phyloP scores from a whole-genome alignment of 208 protist genomes.

The Leishmania mexicana region DNA sequence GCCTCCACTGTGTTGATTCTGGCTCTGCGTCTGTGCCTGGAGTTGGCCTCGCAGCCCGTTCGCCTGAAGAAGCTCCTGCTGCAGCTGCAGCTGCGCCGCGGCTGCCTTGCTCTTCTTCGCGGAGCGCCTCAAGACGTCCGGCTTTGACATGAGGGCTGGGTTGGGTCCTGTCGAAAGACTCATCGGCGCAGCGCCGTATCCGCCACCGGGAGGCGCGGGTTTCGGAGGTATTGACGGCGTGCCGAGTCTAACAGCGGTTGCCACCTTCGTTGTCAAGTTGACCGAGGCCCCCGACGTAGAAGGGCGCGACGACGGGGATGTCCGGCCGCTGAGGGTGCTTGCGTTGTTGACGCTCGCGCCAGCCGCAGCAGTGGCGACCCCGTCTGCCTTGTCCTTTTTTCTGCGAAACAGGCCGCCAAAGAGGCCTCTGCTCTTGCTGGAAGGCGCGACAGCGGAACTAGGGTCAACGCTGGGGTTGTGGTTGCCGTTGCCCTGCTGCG shows the following conservation, averaged over 20 bases:
- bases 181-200: not conserved
- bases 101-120: slow-evolving; percentile 35
- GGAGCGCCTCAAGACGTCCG: slow-evolving; percentile 19
- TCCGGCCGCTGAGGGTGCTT: not conserved
- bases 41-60: not conserved
- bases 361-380: not conserved
- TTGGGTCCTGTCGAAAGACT: not conserved
- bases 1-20: not conserved
- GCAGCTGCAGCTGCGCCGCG: slow-evolving; percentile 15
- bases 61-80: slow-evolving; percentile 3
- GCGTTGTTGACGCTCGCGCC: not conserved
- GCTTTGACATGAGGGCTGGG: slow-evolving; percentile 4
- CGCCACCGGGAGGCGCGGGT: not conserved
- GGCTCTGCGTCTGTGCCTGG: not conserved
- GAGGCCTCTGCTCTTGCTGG: slow-evolving; percentile 22
- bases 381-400: slow-evolving; percentile 17
- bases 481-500: slow-evolving; percentile 1
- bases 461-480: not conserved
- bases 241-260: not conserved
- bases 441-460: not conserved
- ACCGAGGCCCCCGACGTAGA: not conserved
- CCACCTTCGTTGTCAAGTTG: not conserved
- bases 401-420: slow-evolving; percentile 35
- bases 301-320: not conserved
- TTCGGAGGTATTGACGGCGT: not conserved